Evolutionary conservation across 2,329 filamentous ascomycete species (phyloP).

Genomic region (Didymella arachidicola): DNA sequence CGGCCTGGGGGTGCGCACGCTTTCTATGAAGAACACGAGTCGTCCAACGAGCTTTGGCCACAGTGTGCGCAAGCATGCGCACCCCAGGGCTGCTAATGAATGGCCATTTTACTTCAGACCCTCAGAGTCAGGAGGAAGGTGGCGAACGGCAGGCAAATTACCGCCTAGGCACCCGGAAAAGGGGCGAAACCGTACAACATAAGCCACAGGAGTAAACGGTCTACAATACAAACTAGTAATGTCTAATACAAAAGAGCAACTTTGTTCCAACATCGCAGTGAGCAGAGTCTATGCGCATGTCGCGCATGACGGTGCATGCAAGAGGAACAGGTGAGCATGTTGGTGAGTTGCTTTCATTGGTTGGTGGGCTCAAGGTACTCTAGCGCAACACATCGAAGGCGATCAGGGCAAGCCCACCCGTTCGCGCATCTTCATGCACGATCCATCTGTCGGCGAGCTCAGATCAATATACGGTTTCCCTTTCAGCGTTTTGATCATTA

Average conservation of each 20-base stretch:
- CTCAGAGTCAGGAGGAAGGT: conserved; percentile 18
- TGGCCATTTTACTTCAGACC: conserved; percentile 10
- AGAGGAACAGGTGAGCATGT: not conserved
- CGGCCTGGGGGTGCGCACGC: conserved; percentile 13
- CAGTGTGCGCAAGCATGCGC: conserved; percentile 13
- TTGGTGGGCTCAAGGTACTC: not conserved
- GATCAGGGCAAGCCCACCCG: conserved; percentile 13
- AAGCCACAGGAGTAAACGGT: not conserved
- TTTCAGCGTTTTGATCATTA: not conserved
- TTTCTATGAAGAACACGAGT: conserved; percentile 18
- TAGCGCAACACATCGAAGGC: conserved; percentile 3
- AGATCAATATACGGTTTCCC: not conserved
- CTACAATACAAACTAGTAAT: not conserved
- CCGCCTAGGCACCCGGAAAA: conserved; percentile 19
- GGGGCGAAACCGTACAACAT: conserved; percentile 20
- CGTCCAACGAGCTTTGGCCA: conserved; percentile 18
- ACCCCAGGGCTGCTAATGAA: conserved; percentile 17
- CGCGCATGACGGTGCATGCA: conserved; percentile 11
- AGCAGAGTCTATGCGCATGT: conserved; percentile 6
- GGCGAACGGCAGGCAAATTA: conserved; percentile 23
- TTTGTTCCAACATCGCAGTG: not conserved
- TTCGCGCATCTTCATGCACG: conserved; percentile 14
- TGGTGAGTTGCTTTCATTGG: conserved; percentile 2
- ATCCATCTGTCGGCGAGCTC: conserved; percentile 2
- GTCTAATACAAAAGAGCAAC: not conserved